phyloP scores from a whole-genome alignment of 1,284 basidiomycete species.

The Macrocystidia cucumis region DNA sequence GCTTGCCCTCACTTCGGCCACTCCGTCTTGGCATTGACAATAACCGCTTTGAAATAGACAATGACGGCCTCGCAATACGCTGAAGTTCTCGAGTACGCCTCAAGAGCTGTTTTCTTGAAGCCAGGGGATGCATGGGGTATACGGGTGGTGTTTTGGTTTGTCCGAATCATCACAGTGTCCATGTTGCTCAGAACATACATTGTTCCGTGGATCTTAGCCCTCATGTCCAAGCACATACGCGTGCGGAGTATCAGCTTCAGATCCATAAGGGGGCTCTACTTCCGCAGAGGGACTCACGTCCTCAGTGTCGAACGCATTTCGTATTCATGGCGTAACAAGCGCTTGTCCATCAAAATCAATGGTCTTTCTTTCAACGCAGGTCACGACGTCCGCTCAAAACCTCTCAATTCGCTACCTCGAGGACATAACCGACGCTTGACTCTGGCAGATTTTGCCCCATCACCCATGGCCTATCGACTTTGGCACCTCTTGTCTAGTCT shows the following conservation, averaged over 20 bases:
- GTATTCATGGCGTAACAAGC: constrained; percentile 45
- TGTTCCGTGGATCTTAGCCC: constrained; percentile 51
- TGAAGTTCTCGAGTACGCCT: too few species aligned
- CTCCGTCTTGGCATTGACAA: not conserved
- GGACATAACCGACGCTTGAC: constrained; percentile 37
- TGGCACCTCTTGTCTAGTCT: constrained; percentile 36
- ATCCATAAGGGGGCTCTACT: constrained; percentile 68
- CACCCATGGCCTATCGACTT: constrained; percentile 40
- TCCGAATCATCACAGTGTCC: constrained; percentile 42
- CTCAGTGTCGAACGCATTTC: constrained; percentile 61
- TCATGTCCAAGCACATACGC: constrained; percentile 52
- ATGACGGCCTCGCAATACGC: too few species aligned
- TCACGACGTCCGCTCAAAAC: too few species aligned
- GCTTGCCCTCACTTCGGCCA: not conserved
- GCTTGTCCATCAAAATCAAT: constrained; percentile 52
- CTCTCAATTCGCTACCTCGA: constrained; percentile 10
- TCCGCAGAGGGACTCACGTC: constrained; percentile 43
- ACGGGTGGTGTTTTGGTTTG: constrained; percentile 34
- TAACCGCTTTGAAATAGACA: too few species aligned
- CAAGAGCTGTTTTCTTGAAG: constrained; percentile 19
- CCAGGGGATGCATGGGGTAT: constrained; percentile 28
- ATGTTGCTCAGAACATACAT: constrained; percentile 58
- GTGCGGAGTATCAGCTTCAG: constrained; percentile 66
- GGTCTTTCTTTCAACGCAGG: constrained; percentile 36
- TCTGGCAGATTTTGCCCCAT: constrained; percentile 44